phyloP scores from a whole-genome alignment of 176 grass and related monocot species.

The Neostapfia colusana region DNA sequence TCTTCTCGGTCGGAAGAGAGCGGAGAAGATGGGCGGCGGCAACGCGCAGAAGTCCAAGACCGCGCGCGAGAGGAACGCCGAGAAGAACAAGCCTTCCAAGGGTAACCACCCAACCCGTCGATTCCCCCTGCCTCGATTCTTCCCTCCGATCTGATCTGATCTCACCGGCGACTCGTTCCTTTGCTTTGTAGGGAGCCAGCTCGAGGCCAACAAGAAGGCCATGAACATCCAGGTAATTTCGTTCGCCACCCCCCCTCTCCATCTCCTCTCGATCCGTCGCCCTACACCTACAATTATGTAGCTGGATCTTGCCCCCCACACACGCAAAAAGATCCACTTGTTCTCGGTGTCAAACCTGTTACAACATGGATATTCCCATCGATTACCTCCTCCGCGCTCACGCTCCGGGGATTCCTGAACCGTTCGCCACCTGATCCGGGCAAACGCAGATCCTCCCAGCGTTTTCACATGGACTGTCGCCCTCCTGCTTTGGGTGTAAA shows the following conservation, averaged over 20 bases:
- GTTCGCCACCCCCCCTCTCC: neutral
- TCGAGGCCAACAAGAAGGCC: constrained; percentile 89
- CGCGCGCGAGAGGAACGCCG: constrained; percentile 80
- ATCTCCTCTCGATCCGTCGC: neutral
- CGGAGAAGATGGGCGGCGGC: constrained; percentile 75
- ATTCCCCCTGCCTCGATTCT: too few relatives aligned
- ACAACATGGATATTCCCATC: too few relatives aligned
- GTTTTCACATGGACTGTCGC: neutral
- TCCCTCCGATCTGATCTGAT: constrained; percentile 2
- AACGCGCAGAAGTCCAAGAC: constrained; percentile 94
- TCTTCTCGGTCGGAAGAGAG: neutral
- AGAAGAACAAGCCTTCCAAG: constrained; percentile 75
- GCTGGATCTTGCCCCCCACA: too few relatives aligned
- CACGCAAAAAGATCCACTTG: too few relatives aligned
- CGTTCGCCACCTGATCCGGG: too few relatives aligned
- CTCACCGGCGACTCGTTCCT: neutral
- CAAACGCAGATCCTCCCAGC: constrained; percentile 12
- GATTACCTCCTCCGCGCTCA: too few relatives aligned
- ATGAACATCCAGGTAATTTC: constrained; percentile 74
- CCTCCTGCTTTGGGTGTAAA: neutral
- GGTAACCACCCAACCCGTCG: neutral
- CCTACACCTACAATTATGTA: neutral
- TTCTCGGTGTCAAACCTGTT: too few relatives aligned
- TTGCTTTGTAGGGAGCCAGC: constrained; percentile 58
- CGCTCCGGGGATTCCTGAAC: too few relatives aligned